Base-by-base conservation (phyloP, 1,139 yeast genomes). In the Taphrina deformans region DNA sequence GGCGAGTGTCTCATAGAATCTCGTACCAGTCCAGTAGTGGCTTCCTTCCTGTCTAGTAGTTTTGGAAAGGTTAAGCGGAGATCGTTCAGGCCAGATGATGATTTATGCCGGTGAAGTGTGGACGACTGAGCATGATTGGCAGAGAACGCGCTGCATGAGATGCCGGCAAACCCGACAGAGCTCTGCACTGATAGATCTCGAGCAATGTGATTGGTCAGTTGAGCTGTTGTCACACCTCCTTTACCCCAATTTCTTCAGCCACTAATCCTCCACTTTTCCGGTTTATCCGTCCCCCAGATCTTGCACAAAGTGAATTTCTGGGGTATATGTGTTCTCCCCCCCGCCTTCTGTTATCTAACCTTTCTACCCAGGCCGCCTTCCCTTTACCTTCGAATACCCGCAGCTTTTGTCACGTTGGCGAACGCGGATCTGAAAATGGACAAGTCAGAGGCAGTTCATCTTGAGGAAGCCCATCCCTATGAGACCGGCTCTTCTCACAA, bases 401-500 rank as follows among this genome's bases (percentile, higher is more conserved):
- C n/a, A n/a, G n/a, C n/a, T n/a, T n/a, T n/a, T n/a, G n/a, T n/a
- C n/a, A n/a, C n/a, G n/a, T n/a, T n/a, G n/a, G n/a, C n/a, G n/a
- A n/a, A n/a, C n/a, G n/a, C n/a, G n/a, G n/a, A n/a, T n/a, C 18
- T n/a, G 21, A 40, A 2, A 1, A 51, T 51, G 55, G 44, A 33
- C 27, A 51, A 51, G 18, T 7, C 44, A 21, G 55, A 51, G 16
- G 21, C 40, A n/a, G 12, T 16, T 6, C 55, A 51, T 31, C 33
- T 51, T 4, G 55, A 51, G 55, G 23, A 24, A 31, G 55, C 55
- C 16, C 55, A 24, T n/a, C 16, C 44, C 2, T 23, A 18, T 12
- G 55, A 51, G 44, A 18, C 41, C 14, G 40, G 44, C 5, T 33
- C 40, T 7, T 51, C 55, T 18, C 55, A 31, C 44, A 29, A 48